Evolutionary conservation across 2,329 filamentous ascomycete genomes (phyloP).

Genomic region (Fusarium incarnatum): DNA sequence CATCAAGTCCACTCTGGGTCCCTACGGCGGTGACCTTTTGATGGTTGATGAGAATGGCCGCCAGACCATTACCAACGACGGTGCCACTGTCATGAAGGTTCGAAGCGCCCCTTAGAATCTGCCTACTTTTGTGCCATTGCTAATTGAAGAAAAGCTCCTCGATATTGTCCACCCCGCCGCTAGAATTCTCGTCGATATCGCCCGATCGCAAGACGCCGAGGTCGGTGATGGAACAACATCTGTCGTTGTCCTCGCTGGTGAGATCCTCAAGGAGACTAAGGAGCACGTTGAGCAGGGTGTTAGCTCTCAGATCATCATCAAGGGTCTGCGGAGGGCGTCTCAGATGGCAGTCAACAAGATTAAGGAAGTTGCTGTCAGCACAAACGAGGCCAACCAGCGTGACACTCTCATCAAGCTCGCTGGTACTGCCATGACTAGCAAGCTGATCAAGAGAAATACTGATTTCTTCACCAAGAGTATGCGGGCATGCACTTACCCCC

Average conservation of each 20-base stretch:
- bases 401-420: conserved; percentile 92
- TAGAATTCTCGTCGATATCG: conserved; percentile 97
- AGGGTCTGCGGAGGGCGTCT: conserved; percentile 89
- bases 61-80: conserved; percentile 99
- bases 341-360: conserved; percentile 97
- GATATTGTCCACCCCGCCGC: conserved; percentile 98
- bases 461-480: conserved; percentile 97
- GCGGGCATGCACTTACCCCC: conserved; percentile 41
- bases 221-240: conserved; percentile 98
- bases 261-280: conserved; percentile 96
- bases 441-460: conserved; percentile 97
- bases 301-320: conserved; percentile 97
- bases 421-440: conserved; percentile 98
- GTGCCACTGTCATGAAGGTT: conserved; percentile 99
- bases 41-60: conserved; percentile 95
- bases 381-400: conserved; percentile 82
- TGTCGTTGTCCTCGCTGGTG: conserved; percentile 95
- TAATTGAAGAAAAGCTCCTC: conserved; percentile 72
- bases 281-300: conserved; percentile 97
- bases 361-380: conserved; percentile 94
- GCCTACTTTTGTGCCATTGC: neutral
- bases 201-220: conserved; percentile 98
- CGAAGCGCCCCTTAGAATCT: conserved; percentile 8
- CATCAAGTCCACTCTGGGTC: conserved; percentile 94
- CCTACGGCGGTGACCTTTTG: conserved; percentile 95